Evolutionary conservation across 345 rosid genomes (phyloP).

Genomic region (Litchi chinensis): DNA sequence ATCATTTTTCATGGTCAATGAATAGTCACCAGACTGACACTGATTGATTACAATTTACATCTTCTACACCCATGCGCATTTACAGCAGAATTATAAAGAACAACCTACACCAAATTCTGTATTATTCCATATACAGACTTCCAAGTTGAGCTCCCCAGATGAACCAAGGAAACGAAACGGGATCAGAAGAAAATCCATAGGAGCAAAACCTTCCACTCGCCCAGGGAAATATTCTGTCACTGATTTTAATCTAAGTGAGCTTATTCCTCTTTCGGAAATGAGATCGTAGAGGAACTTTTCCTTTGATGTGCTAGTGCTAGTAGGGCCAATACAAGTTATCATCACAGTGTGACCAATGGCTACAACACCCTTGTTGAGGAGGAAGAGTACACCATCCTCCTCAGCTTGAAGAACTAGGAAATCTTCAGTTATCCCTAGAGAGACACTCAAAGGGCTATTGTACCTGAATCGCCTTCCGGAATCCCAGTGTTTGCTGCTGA

Average conservation of each 20-base stretch:
- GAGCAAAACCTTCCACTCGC: slow-evolving; percentile 23
- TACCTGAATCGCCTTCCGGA: slow-evolving; percentile 37
- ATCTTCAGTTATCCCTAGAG: slow-evolving; percentile 27
- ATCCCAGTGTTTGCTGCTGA: slow-evolving; percentile 39
- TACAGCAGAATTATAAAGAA: slow-evolving; percentile 8
- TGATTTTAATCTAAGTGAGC: slow-evolving; percentile 41
- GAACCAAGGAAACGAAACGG: slow-evolving; percentile 34
- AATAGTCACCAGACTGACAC: not conserved
- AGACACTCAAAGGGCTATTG: slow-evolving; percentile 33
- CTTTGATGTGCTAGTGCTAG: slow-evolving; percentile 16
- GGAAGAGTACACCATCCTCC: slow-evolving; percentile 47
- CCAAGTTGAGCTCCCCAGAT: slow-evolving; percentile 40
- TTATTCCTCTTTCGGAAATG: slow-evolving; percentile 26
- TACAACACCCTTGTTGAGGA: slow-evolving; percentile 35
- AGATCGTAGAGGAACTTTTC: slow-evolving; percentile 32
- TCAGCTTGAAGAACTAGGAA: slow-evolving; percentile 51
- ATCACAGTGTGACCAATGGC: slow-evolving; percentile 32
- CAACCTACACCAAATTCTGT: slow-evolving; percentile 32
- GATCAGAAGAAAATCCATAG: slow-evolving; percentile 33
- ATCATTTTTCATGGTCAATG: not conserved
- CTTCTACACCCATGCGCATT: not conserved
- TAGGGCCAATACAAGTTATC: slow-evolving; percentile 38
- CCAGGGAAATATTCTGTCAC: slow-evolving; percentile 33
- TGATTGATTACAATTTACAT: not conserved
- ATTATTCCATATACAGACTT: slow-evolving; percentile 46